phyloP scores from a whole-genome alignment of 2,329 filamentous ascomycete species.

The Elsinoe fawcettii region DNA sequence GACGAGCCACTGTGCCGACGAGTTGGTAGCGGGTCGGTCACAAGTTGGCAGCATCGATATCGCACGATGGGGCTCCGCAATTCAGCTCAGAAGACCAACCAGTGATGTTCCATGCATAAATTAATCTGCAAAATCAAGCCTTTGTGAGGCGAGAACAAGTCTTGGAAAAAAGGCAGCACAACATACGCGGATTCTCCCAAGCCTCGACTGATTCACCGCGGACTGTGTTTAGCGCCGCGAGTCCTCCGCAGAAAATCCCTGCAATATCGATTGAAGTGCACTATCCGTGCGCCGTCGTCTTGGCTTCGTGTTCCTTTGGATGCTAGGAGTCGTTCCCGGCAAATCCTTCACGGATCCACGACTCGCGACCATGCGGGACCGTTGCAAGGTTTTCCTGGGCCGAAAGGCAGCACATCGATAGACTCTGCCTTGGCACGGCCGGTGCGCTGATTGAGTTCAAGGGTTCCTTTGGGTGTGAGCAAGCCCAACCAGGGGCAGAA shows the following conservation, averaged over 20 bases:
- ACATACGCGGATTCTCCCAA: not conserved
- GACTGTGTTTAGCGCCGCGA: not conserved
- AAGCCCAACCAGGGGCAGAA: constrained; percentile 6
- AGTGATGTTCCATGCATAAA: constrained; percentile 1
- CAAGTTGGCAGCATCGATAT: not conserved
- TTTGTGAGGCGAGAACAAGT: not conserved
- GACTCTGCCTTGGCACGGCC: not conserved
- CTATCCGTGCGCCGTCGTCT: constrained; percentile 11
- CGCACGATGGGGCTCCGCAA: not conserved
- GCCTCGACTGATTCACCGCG: not conserved
- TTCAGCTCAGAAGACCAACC: not conserved
- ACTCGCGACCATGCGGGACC: not conserved
- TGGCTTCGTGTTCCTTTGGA: not conserved
- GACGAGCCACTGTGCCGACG: not conserved
- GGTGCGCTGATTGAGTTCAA: not conserved
- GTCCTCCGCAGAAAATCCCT: not conserved
- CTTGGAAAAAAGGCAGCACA: not conserved
- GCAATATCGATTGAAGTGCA: constrained; percentile 4
- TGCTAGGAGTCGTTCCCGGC: constrained; percentile 7
- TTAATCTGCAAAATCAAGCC: constrained; percentile 2
- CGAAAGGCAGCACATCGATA: not conserved
- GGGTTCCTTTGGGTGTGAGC: not conserved
- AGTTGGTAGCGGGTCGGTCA: not conserved
- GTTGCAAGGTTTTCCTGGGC: not conserved
- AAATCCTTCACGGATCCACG: not conserved